Base-by-base conservation (phyloP, 2,329 filamentous ascomycete genomes). In the Lachnellula hyalina region DNA sequence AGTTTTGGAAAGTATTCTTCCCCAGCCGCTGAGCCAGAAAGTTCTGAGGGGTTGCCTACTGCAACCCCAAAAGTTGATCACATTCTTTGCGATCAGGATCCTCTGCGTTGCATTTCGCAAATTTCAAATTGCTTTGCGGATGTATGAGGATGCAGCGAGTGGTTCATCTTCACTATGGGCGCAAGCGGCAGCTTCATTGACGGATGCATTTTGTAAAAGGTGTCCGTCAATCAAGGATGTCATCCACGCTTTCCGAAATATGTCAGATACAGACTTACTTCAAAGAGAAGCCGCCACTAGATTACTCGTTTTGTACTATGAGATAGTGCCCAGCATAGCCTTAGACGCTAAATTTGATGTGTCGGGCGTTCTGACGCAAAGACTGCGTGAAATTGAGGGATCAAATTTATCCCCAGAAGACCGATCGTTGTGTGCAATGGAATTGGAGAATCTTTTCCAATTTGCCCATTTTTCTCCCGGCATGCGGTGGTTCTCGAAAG, bases 401-500 rank as follows among this genome's bases (percentile, higher is more conserved):
- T 74, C 77, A 6, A 46, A 47, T 3, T 52, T 62, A 17, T 55
- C 51, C 15, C 71, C 75, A 2, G 75, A 79, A 42, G 76, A 82
- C 47, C 71, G 76, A 49, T 77, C 77, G 1, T 74, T 92, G 47
- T 76, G 82, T 21, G 70, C 87, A 9, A 81, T 92, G 65, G 89
- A 96, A 70, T 75, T 96, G 28, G 86, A 91, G 68, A 89, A 93
- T 68, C 76, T 96, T 17, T 82, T 96, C 17, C 80, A 84, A 32
- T 89, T 96, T 67, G 90, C 92, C 3, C 82, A 84, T 59, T 83
- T 86, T 63, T 95, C 91, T 3, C 84, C 89, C 0, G 85, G 86
- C 5, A 94, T 96, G 85, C 84, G 87, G 59, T 97, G 93, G 93
- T 96, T 94, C 75, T 80, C 87, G 59, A 92, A 89, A 66, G 81